Evolutionary conservation across 176 grass and related monocot genomes (phyloP).

Genomic region (Musa schizocarpa): DNA sequence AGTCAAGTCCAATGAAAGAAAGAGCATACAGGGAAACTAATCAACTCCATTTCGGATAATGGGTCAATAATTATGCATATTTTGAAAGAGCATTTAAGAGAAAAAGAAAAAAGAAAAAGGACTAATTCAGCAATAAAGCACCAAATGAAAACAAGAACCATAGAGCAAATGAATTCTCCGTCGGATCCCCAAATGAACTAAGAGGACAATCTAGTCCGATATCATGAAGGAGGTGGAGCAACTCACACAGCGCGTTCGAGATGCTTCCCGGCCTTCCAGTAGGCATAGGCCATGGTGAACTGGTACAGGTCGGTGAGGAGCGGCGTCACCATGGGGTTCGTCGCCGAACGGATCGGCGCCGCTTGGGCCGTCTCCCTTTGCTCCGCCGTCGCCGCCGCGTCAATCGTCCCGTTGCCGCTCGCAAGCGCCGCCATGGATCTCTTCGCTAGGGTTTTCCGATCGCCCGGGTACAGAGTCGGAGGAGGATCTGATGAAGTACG

Average conservation of each 20-base stretch:
- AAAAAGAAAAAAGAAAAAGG: neutral
- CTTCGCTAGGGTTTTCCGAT: slow-evolving; percentile 9
- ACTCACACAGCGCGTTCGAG: slow-evolving; percentile 89
- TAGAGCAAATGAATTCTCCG: neutral
- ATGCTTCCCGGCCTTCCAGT: slow-evolving; percentile 95
- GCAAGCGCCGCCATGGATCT: slow-evolving; percentile 15
- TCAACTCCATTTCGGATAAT: neutral
- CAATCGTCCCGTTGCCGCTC: slow-evolving; percentile 38
- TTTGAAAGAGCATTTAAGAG: neutral
- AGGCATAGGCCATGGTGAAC: slow-evolving; percentile 99
- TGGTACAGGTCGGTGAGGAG: slow-evolving; percentile 97
- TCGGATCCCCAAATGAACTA: neutral
- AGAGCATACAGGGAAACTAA: neutral
- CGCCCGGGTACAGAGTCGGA: neutral
- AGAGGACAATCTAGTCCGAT: too few species aligned
- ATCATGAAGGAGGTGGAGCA: neutral
- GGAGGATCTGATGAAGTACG: neutral
- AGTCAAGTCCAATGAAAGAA: neutral
- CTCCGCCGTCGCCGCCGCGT: slow-evolving; percentile 29
- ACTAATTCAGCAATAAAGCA: neutral
- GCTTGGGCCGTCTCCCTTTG: neutral
- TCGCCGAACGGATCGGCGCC: slow-evolving; percentile 29
- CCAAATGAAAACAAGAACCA: neutral
- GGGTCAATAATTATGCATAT: neutral
- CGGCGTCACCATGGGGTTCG: slow-evolving; percentile 97